Evolutionary conservation across 139 green algal species (phyloP).

Genomic region (Ulvella scutata): DNA sequence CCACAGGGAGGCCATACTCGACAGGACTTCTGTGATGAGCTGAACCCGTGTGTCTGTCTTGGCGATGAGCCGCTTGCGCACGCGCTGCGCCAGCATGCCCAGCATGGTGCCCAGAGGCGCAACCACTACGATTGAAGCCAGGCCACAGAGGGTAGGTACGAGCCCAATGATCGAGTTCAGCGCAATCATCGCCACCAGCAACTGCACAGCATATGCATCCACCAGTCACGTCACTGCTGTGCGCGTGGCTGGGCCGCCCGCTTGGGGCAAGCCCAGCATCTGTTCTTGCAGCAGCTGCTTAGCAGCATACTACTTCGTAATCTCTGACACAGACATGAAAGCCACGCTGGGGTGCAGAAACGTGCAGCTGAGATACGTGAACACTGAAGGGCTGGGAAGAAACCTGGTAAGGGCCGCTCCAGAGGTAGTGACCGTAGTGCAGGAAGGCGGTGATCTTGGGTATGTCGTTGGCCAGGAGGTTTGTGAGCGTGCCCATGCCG

Average conservation of each 20-base stretch:
- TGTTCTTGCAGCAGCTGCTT: background rate
- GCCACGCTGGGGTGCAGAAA: too few relatives aligned
- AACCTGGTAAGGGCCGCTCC: conserved; percentile 54
- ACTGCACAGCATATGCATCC: background rate
- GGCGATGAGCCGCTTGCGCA: conserved; percentile 34
- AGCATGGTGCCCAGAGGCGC: conserved; percentile 53
- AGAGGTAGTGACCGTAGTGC: conserved; percentile 73
- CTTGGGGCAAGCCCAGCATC: background rate
- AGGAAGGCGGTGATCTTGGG: conserved; percentile 63
- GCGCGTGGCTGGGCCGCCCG: background rate
- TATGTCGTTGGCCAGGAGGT: conserved; percentile 74
- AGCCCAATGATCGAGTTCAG: conserved; percentile 52
- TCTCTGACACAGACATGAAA: too few relatives aligned
- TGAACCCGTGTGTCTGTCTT: conserved; percentile 66
- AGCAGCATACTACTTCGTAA: background rate
- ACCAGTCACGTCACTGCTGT: background rate
- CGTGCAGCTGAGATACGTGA: too few relatives aligned
- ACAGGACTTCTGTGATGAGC: conserved; percentile 62
- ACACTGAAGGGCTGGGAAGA: too few relatives aligned
- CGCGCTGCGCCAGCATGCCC: conserved; percentile 25
- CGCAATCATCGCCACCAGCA: too few relatives aligned
- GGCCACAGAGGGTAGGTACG: conserved; percentile 43
- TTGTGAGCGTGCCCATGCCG: conserved; percentile 45
- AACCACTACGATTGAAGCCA: conserved; percentile 47
- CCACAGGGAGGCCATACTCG: too few relatives aligned